These are phyloP conservation scores for Cymbidium sinense DNA, from an alignment of 106 monocot genomes.

Conservation along the genomic window DNA sequence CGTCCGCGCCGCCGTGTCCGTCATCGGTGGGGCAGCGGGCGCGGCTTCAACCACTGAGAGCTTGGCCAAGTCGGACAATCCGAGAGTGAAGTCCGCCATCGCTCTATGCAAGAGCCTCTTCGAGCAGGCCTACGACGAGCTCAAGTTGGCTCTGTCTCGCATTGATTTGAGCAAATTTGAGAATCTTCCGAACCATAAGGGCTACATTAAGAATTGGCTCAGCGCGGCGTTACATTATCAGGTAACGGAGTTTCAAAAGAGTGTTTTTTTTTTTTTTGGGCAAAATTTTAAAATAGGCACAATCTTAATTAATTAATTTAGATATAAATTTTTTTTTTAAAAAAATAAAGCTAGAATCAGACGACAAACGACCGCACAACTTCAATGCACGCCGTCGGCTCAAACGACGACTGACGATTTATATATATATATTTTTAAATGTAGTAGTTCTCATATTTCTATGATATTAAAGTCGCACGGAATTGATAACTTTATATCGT, in stretches of 20 bases:
- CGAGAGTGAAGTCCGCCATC: constrained; percentile 39
- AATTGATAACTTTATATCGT: no score
- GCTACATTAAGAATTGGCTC: constrained; percentile 64
- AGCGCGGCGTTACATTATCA: constrained; percentile 72
- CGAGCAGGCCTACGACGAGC: constrained; percentile 36
- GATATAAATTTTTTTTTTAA: no score
- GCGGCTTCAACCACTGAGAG: constrained; percentile 30
- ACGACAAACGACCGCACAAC: no score
- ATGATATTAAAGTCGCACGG: no score
- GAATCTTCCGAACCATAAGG: constrained; percentile 26
- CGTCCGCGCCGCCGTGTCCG: constrained; percentile 44
- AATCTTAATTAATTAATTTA: no score
- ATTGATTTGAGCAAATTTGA: constrained; percentile 22
- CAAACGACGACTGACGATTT: no score
- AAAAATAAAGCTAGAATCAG: no score
- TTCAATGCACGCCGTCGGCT: no score
- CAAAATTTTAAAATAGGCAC: no score
- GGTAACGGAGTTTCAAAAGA: constrained; percentile 7
- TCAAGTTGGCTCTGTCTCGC: constrained; percentile 25
- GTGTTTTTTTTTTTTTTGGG: no score
- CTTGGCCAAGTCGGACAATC: constrained; percentile 33
- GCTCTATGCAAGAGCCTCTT: constrained; percentile 51
- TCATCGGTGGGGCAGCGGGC: constrained; percentile 26
- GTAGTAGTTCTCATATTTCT: no score
- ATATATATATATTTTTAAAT: no score